These are phyloP conservation scores for Raffaelea arxii DNA, from an alignment of 2,329 filamentous ascomycete genomes.

Conservation along the genomic window DNA sequence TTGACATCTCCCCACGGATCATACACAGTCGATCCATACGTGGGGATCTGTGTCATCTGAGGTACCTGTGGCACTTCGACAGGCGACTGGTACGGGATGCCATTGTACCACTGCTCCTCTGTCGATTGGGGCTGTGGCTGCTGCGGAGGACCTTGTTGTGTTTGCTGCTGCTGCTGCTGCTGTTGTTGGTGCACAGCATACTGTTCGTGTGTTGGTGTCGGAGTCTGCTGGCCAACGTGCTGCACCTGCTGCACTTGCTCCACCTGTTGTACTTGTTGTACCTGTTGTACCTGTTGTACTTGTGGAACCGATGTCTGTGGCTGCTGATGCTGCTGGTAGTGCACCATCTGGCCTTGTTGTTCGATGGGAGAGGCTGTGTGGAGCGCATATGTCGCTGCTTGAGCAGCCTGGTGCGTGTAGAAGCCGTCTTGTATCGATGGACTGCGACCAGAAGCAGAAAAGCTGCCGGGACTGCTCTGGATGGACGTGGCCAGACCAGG, in stretches of 20 bases:
- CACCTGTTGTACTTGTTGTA: background rate
- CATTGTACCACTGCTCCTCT: constrained; percentile 42
- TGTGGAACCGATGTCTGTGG: constrained; percentile 24
- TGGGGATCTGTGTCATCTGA: constrained; percentile 41
- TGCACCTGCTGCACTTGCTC: constrained; percentile 18
- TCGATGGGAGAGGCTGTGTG: constrained; percentile 39
- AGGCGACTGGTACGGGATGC: constrained; percentile 42
- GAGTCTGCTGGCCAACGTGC: constrained; percentile 18
- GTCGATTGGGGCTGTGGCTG: constrained; percentile 22
- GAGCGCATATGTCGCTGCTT: constrained; percentile 37
- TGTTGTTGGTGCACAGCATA: constrained; percentile 19
- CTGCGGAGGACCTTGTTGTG: constrained; percentile 27
- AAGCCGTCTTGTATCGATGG: constrained; percentile 43
- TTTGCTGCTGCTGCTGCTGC: constrained; percentile 20
- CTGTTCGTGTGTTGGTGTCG: constrained; percentile 24
- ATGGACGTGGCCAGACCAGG: constrained; percentile 36
- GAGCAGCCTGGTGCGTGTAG: constrained; percentile 46
- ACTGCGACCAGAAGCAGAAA: constrained; percentile 43
- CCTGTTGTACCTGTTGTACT: constrained; percentile 20
- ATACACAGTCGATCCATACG: constrained; percentile 39
- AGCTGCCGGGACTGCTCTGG: constrained; percentile 52
- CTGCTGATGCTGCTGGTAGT: constrained; percentile 27
- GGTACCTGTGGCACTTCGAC: constrained; percentile 47
- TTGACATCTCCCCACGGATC: constrained; percentile 43
- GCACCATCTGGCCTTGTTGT: constrained; percentile 24